phyloP scores from a whole-genome alignment of 2,329 filamentous ascomycete species.

The Diaporthe sp. region DNA sequence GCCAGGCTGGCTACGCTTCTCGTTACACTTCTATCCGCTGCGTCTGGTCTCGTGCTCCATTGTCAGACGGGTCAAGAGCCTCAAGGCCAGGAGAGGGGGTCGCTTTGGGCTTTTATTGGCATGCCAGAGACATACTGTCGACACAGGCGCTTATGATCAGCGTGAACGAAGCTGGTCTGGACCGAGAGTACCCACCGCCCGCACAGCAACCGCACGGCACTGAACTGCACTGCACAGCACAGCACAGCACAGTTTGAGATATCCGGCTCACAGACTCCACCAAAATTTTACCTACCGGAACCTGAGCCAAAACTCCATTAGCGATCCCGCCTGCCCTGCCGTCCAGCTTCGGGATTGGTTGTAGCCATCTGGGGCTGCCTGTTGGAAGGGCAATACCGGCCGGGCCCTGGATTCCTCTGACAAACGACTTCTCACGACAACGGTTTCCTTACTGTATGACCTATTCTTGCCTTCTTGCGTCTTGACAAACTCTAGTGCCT shows the following conservation, averaged over 20 bases:
- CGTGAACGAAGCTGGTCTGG: conserved; percentile 28
- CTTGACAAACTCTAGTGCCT: conserved; percentile 20
- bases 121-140: conserved; percentile 34
- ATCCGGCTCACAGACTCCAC: conserved; percentile 40
- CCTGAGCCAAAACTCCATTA: conserved; percentile 37
- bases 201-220: conserved; percentile 34
- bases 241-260: conserved; percentile 37
- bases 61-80: conserved; percentile 33
- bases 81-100: conserved; percentile 12
- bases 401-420: conserved; percentile 37
- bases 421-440: conserved; percentile 37
- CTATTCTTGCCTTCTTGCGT: background rate
- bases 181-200: conserved; percentile 18
- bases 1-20: conserved; percentile 10
- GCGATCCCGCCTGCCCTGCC: conserved; percentile 39
- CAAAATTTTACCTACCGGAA: conserved; percentile 39
- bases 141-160: conserved; percentile 39
- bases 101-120: conserved; percentile 32
- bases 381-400: conserved; percentile 40
- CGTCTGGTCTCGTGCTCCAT: conserved; percentile 29
- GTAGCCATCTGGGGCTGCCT: conserved; percentile 38
- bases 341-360: conserved; percentile 39
- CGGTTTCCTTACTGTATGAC: conserved; percentile 38
- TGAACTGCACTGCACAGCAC: conserved; percentile 32
- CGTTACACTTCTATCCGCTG: conserved; percentile 32